Evolutionary conservation across 2,329 filamentous ascomycete genomes (phyloP).

Genomic region (Fusarium palustre): DNA sequence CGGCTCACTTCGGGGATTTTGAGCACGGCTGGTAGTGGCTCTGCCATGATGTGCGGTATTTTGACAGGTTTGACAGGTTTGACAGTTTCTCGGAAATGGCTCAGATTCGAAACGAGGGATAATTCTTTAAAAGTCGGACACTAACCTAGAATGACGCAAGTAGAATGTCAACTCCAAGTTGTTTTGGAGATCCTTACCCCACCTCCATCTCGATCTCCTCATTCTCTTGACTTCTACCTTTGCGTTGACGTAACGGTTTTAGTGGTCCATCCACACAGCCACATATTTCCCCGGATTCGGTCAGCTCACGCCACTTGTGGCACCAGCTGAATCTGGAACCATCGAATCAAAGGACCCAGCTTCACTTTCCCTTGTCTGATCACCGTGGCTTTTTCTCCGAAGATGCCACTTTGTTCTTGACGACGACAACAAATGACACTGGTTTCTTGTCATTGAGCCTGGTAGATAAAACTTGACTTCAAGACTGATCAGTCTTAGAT

Average conservation of each 20-base stretch:
- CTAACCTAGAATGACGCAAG: slow-evolving; percentile 33
- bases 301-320: slow-evolving; percentile 42
- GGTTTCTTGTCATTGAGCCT: slow-evolving; percentile 17
- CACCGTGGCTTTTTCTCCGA: slow-evolving; percentile 51
- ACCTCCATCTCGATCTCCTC: slow-evolving; percentile 26
- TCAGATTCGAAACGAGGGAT: not conserved
- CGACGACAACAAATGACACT: slow-evolving; percentile 19
- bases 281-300: slow-evolving; percentile 29
- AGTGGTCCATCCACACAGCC: slow-evolving; percentile 27
- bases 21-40: slow-evolving; percentile 61
- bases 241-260: slow-evolving; percentile 34
- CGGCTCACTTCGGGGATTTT: slow-evolving; percentile 85
- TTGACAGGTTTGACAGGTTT: not conserved
- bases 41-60: slow-evolving; percentile 69
- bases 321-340: slow-evolving; percentile 35
- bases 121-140: not conserved
- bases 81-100: not conserved
- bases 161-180: slow-evolving; percentile 14
- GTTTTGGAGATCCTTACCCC: slow-evolving; percentile 35
- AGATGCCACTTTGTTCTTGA: slow-evolving; percentile 47
- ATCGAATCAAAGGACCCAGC: slow-evolving; percentile 36
- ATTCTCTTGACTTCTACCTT: slow-evolving; percentile 16
- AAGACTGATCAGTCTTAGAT: not conserved
- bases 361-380: slow-evolving; percentile 32
- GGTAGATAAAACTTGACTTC: slow-evolving; percentile 15